phyloP scores from a whole-genome alignment of 306 rosid species.

The Gillenia trifoliata region DNA sequence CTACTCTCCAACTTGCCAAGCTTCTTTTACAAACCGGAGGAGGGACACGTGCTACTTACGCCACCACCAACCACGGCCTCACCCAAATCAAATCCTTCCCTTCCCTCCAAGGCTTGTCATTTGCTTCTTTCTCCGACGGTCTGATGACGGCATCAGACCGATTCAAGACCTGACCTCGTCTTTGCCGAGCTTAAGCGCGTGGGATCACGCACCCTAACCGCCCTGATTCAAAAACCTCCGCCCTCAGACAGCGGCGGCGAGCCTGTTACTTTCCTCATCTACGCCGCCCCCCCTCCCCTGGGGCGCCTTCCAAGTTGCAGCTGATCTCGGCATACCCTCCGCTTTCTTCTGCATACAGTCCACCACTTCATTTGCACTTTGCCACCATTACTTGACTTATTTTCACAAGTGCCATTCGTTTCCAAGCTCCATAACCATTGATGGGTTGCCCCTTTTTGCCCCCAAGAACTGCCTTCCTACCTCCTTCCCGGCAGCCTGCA shows the following conservation, averaged over 20 bases:
- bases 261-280: constrained; percentile 20
- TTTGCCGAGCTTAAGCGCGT: constrained; percentile 7
- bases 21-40: not conserved
- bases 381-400: constrained; percentile 13
- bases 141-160: constrained; percentile 6
- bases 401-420: not conserved
- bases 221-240: constrained; percentile 6
- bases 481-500: constrained; percentile 6
- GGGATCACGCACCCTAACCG: constrained; percentile 8
- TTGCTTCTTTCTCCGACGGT: constrained; percentile 6
- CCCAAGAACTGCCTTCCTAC: constrained; percentile 4
- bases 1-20: constrained; percentile 14
- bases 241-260: not conserved
- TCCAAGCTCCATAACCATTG: not conserved
- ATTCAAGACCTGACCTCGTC: not conserved
- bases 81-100: not conserved
- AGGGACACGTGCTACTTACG: constrained; percentile 5
- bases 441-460: constrained; percentile 2
- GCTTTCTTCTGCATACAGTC: constrained; percentile 14
- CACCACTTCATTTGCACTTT: constrained; percentile 8
- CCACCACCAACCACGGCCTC: not conserved
- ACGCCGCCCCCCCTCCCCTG: constrained; percentile 22
- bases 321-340: constrained; percentile 13
- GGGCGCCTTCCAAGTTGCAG: constrained; percentile 23
- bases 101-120: not conserved